Percentiles rank a stretch among this genome's conserved stretches.
Evolutionary conservation across 2,329 filamentous ascomycete genomes (phyloP).

Genomic region (Penicillium hordei): DNA sequence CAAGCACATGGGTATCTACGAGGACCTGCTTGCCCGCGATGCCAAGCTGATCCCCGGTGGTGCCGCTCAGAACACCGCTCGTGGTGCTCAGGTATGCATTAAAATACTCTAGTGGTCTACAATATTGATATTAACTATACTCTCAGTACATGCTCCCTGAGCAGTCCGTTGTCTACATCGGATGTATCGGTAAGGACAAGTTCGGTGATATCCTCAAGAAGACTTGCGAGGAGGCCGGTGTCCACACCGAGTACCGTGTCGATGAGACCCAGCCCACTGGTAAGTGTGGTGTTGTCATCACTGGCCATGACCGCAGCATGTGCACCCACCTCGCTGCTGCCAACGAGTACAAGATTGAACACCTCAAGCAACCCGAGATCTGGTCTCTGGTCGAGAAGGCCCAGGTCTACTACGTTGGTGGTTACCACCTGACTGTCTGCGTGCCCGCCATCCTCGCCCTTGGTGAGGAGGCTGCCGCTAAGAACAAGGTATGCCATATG

Average conservation of each 20-base stretch:
- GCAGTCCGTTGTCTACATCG: conserved; percentile 89
- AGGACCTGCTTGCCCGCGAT: conserved; percentile 88
- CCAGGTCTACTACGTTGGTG: conserved; percentile 87
- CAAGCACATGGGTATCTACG: conserved; percentile 85
- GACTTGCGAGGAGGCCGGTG: conserved; percentile 81
- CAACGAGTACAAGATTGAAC: conserved; percentile 94
- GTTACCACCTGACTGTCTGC: conserved; percentile 96
- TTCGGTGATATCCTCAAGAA: conserved; percentile 86
- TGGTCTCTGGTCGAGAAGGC: conserved; percentile 90
- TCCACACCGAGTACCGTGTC: conserved; percentile 92
- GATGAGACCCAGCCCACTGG: conserved; percentile 82
- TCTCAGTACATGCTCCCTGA: conserved; percentile 79
- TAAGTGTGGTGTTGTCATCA: conserved; percentile 94
- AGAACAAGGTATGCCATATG: conserved; percentile 68
- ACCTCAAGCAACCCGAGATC: conserved; percentile 85
- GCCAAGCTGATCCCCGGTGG: conserved; percentile 95
- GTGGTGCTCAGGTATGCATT: conserved; percentile 71
- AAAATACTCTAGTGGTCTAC: not conserved
- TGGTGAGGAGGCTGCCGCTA: conserved; percentile 80
- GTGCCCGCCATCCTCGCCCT: conserved; percentile 86
- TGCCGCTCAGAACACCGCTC: conserved; percentile 94
- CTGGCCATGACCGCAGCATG: conserved; percentile 91
- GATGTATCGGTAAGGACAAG: conserved; percentile 92
- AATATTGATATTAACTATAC: conserved; percentile 14
- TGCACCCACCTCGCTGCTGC: conserved; percentile 93